Evolutionary conservation across 225 moss, liverwort and hornwort genomes (phyloP), one percentile per base, ranked within the genome.

Genomic region (Polytrichum commune): DNA sequence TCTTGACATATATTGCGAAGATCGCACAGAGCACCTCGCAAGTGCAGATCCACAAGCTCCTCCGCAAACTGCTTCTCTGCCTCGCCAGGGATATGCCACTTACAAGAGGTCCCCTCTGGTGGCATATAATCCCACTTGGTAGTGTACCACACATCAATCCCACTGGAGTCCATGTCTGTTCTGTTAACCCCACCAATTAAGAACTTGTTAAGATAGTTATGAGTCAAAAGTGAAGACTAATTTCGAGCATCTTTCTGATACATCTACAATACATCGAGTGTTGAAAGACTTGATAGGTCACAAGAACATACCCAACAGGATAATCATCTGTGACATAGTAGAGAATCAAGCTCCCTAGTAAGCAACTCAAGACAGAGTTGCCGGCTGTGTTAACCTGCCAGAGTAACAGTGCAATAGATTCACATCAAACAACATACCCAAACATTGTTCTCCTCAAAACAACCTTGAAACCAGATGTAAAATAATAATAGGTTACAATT

Each of bases 351-450:
- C 89, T 86, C 77, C 79, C 73, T 64, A 86, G 73, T 26, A 88
- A 68, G 67, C 63, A 79, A n/a, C 75, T 77, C 27, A 89, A 74
- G 68, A 93, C 76, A 62, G 58, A 74, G 62, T 80, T 86, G 55
- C 89, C 93, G 75, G 93, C 93, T 77, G 82, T 85, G 83, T 91
- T 93, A 60, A 93, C 93, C 92, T 92, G 81, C 54, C 74, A 54
- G 62, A 75, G 38, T 28, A 27, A 71, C 54, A 69, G 19, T 27
- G 26, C 6, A 68, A 38, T 46, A 8, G 10, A n/a, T 67, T 65
- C 26, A 67, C 69, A 61, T 54, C 29, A 69, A 69, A 46, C 38
- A 38, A 16, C 46, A 46, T 46, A 16, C 13, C 13, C 46, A 46
- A 16, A 0, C 46, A 4, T 46, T 16, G 3, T 46, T 46, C 46